Evolutionary conservation across 176 grass and related monocot genomes (phyloP), one percentile per base, ranked within the genome.

Genomic region (Aegilops longissima): DNA sequence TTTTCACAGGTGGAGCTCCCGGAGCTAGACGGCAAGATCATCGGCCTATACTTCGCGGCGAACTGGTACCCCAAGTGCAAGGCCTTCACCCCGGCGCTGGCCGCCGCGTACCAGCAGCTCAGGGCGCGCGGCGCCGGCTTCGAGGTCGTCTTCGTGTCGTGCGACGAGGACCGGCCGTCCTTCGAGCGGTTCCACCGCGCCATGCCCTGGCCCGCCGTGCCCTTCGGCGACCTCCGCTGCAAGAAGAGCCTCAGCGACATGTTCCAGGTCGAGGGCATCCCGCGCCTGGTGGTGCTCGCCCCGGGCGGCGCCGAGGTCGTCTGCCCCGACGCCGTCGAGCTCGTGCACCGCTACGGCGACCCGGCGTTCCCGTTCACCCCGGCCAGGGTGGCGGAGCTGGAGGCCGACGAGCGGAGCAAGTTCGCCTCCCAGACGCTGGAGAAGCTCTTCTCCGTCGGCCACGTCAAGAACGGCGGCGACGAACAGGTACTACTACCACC

Each of bases 211-310:
- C 92, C 82, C 2, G 92, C 89, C 9, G 87, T 94, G 68, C 84
- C 89, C 5, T 94, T 91, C 71, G 71, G 77, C n/a, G 89, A 91
- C 69, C 45, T 94, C 11, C 71, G 12, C 14, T 87, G 89, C 66
- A 91, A 88, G 84, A 94, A 89, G 79, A 58, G 61, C 51, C 89
- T 94, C 77, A 89, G 87, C 67, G 12, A 91, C 67, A 68, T 14
- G 70, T 94, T 94, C 84, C 89, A 82, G 45, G 87, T 93, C 7
- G 92, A 93, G 49, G 92, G 89, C 75, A 93, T 93, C 86, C 89
- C 92, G 30, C 83, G 86, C 44, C 89, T 94, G 20, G 85, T 91
- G 52, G 72, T 94, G 24, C 84, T 91, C 35, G 35, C 44, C 0
- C 81, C 81, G 20, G 36, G 35, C 61, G 89, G 89, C 36, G 54